A percentile compares a stretch with the other conserved stretches of the same genome.
These are phyloP conservation scores for Melastoma malabathricum DNA, from an alignment of 345 rosid genomes.

Conservation along the genomic window DNA sequence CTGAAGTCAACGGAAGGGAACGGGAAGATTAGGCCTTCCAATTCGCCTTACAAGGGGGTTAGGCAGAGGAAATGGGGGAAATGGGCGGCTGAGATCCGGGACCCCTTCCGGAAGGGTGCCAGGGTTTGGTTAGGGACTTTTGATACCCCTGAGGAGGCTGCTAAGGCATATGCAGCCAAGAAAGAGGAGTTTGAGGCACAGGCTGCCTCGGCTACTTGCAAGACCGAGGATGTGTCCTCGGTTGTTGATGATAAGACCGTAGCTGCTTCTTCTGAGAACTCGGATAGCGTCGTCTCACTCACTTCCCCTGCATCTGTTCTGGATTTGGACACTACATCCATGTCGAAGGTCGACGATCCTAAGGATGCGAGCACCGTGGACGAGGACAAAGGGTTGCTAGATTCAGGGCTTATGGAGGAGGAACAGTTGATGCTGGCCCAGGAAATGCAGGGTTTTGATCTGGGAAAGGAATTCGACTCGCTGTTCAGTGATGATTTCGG, in stretches of 20 bases:
- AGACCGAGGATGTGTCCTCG: constrained; percentile 16
- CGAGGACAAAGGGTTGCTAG: constrained; percentile 29
- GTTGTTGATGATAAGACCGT: no score
- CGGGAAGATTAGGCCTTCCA: constrained; percentile 6
- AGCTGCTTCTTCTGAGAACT: constrained; percentile 21
- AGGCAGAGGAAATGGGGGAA: constrained; percentile 83
- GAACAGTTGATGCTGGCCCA: constrained; percentile 20
- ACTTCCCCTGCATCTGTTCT: constrained; percentile 42
- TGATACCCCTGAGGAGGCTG: constrained; percentile 58
- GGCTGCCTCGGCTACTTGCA: not conserved
- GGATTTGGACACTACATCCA: constrained; percentile 35
- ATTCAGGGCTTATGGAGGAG: constrained; percentile 24
- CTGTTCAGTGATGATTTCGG: constrained; percentile 39
- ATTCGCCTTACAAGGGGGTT: constrained; percentile 33
- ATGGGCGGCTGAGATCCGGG: constrained; percentile 81
- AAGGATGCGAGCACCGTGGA: constrained; percentile 6
- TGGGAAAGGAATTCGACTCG: constrained; percentile 26
- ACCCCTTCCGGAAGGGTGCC: constrained; percentile 35
- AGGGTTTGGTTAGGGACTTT: constrained; percentile 81
- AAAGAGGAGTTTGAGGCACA: constrained; percentile 44
- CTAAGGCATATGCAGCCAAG: constrained; percentile 54
- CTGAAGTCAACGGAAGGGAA: constrained; percentile 8
- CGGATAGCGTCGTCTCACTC: constrained; percentile 36
- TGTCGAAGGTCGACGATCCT: constrained; percentile 14
- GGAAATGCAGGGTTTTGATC: constrained; percentile 23